Percentiles rank a stretch among this genome's conserved stretches.
These are phyloP conservation scores for Ustilago nuda DNA, from an alignment of 1,284 basidiomycete genomes.

Conservation along the genomic window DNA sequence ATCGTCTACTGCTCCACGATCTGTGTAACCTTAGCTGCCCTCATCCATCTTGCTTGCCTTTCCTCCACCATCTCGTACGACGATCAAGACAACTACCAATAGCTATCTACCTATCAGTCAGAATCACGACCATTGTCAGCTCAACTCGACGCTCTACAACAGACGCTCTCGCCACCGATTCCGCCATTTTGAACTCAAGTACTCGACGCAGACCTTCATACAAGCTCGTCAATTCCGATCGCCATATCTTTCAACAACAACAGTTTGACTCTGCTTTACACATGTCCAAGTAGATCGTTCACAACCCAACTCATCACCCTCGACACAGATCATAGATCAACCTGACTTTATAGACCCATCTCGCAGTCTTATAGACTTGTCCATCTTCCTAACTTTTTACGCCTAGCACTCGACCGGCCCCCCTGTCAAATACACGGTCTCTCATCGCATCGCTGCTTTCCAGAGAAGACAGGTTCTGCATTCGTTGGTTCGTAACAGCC, in stretches of 20 bases:
- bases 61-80: slow-evolving; percentile 7
- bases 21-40: neutral
- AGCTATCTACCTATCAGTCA: neutral
- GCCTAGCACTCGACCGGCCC: slow-evolving; percentile 15
- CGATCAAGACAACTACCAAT: slow-evolving; percentile 6
- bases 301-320: neutral
- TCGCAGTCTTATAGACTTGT: slow-evolving; percentile 2
- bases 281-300: slow-evolving; percentile 23
- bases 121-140: neutral
- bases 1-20: neutral
- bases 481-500: slow-evolving; percentile 13
- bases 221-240: slow-evolving; percentile 5
- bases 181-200: neutral
- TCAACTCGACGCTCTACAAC: slow-evolving; percentile 10
- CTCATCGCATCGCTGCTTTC: slow-evolving; percentile 10
- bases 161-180: slow-evolving; percentile 3
- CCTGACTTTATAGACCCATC: slow-evolving; percentile 4
- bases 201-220: slow-evolving; percentile 7
- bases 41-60: neutral
- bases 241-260: neutral
- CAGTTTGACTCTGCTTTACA: neutral
- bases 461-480: slow-evolving; percentile 31
- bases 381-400: slow-evolving; percentile 1
- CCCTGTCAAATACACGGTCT: slow-evolving; percentile 47
- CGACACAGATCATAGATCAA: slow-evolving; percentile 11